Evolutionary conservation across 495 filamentous ascomycete species (phyloP).

Genomic region (Penicillium steckii): DNA sequence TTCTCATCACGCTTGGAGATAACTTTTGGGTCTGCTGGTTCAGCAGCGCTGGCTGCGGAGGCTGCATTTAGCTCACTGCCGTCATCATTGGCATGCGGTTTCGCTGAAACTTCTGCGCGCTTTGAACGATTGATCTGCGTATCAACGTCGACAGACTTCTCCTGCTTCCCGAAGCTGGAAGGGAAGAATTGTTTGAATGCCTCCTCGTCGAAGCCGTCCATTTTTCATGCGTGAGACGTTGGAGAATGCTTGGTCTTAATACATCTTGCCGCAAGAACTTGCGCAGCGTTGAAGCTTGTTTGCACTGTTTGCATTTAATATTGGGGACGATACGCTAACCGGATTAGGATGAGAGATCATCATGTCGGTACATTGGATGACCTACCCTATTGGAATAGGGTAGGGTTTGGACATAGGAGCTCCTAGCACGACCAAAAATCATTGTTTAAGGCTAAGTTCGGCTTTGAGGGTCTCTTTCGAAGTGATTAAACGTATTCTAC

Average conservation of each 20-base stretch:
- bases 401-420: no score
- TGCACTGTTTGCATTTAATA: constrained; percentile 38
- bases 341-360: no score
- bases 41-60: constrained; percentile 10
- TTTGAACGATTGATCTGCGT: constrained; percentile 78
- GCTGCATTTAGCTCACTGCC: constrained; percentile 18
- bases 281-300: constrained; percentile 30
- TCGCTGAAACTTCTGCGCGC: constrained; percentile 46
- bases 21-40: constrained; percentile 23
- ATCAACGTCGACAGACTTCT: constrained; percentile 67
- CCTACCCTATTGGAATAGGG: no score
- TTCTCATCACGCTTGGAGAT: constrained; percentile 37
- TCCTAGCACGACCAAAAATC: no score
- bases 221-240: constrained; percentile 19
- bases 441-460: no score
- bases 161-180: constrained; percentile 81
- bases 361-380: no score
- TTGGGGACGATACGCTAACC: background rate
- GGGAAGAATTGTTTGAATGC: constrained; percentile 81
- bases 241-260: background rate
- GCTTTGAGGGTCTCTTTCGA: no score
- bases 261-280: constrained; percentile 6
- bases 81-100: constrained; percentile 21
- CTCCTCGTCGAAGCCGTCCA: constrained; percentile 75
- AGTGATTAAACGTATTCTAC: no score